phyloP scores from a whole-genome alignment of 2,329 filamentous ascomycete species.

The Trichophaea hybrida region DNA sequence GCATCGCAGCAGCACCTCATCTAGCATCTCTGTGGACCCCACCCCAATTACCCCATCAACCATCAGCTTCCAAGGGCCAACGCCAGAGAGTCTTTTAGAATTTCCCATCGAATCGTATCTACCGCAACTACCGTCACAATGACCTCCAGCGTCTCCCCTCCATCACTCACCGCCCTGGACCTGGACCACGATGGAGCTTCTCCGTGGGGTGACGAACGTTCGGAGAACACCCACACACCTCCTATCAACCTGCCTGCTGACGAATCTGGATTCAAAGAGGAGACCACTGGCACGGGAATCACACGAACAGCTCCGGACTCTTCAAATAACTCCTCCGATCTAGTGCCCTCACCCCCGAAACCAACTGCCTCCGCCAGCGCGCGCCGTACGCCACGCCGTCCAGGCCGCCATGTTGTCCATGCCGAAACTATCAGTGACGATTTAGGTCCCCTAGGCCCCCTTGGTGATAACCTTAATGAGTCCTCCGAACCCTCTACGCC shows the following conservation, averaged over 20 bases:
- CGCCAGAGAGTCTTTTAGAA: too few species aligned
- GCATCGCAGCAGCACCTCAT: too few species aligned
- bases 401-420: conserved; percentile 61
- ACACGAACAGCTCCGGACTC: background rate
- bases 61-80: too few species aligned
- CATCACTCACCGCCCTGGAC: background rate
- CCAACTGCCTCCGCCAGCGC: background rate
- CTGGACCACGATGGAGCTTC: conserved; percentile 16
- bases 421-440: conserved; percentile 66
- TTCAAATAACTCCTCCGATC: conserved; percentile 6
- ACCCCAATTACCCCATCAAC: too few species aligned
- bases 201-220: conserved; percentile 24
- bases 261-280: conserved; percentile 10
- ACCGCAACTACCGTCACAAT: too few species aligned
- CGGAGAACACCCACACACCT: conserved; percentile 16
- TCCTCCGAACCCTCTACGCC: conserved; percentile 30
- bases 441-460: conserved; percentile 60
- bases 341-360: conserved; percentile 3
- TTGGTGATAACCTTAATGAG: conserved; percentile 38
- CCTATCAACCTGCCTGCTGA: conserved; percentile 8
- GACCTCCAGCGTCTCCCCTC: background rate
- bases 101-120: too few species aligned
- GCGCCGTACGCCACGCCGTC: conserved; percentile 37
- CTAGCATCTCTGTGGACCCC: too few species aligned
- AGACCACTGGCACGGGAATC: background rate